Evolutionary conservation across 148 eudicot genomes (phyloP).

Genomic region (Drosera capensis): DNA sequence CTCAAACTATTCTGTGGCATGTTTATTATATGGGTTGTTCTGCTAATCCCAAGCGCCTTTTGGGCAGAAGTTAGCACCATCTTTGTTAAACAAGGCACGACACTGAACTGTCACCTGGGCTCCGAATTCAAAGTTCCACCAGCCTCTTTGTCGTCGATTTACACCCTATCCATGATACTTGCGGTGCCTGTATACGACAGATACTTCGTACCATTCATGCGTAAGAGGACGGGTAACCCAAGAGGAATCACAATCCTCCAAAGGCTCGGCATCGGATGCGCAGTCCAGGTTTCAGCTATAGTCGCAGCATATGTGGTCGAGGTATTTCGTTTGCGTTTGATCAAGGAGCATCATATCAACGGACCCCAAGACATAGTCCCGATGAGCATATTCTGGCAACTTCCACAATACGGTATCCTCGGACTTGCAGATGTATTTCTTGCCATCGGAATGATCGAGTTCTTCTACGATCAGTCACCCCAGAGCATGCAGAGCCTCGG

Average conservation of each 20-base stretch:
- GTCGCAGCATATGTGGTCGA: not conserved
- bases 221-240: not conserved
- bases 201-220: not conserved
- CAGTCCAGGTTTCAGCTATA: not conserved
- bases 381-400: constrained; percentile 1
- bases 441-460: not conserved
- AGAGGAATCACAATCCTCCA: not conserved
- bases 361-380: not conserved
- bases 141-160: not conserved
- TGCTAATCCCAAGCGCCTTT: not conserved
- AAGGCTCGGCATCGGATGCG: not conserved
- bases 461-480: not conserved
- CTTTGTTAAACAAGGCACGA: constrained; percentile 1
- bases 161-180: not conserved
- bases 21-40: not conserved
- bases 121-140: not conserved
- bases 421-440: not conserved
- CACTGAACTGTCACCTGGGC: not conserved
- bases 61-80: constrained; percentile 1
- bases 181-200: not conserved
- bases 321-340: not conserved
- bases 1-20: not conserved
- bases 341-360: not conserved
- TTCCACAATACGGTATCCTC: not conserved
- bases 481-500: not conserved